Conservation (phyloP, 495 filamentous ascomycete genomes). For the Trichoderma asperelloides region DNA sequence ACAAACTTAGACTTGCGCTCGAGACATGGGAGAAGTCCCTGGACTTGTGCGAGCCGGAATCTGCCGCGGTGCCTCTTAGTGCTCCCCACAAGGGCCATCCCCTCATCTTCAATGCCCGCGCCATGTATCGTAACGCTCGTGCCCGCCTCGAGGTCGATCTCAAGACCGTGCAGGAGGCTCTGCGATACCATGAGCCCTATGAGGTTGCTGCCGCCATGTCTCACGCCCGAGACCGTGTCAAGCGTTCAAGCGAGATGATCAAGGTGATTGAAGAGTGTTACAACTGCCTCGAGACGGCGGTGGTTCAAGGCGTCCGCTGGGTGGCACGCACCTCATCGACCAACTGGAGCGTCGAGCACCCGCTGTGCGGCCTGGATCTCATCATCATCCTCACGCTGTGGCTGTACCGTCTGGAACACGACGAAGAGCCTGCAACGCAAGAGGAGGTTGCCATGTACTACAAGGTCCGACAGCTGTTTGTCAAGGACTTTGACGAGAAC, state of each 20-base stretch:
- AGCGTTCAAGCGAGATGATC: constrained; percentile 94
- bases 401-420: constrained; percentile 98
- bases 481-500: constrained; percentile 72
- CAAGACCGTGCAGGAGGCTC: constrained; percentile 89
- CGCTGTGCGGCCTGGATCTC: constrained; percentile 89
- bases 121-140: constrained; percentile 90
- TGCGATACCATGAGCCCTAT: constrained; percentile 93
- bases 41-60: constrained; percentile 87
- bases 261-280: constrained; percentile 97
- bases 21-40: constrained; percentile 98
- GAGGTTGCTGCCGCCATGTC: constrained; percentile 97
- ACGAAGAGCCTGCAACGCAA: constrained; percentile 86
- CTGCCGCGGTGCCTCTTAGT: constrained; percentile 79
- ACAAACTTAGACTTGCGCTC: constrained; percentile 89
- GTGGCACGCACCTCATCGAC: constrained; percentile 92
- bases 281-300: constrained; percentile 95
- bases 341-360: constrained; percentile 99
- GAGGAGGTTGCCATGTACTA: constrained; percentile 93
- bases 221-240: constrained; percentile 80
- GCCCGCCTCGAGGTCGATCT: constrained; percentile 90
- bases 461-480: constrained; percentile 86
- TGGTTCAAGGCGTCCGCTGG: constrained; percentile 92
- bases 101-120: constrained; percentile 97
- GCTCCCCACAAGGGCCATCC: constrained; percentile 97
- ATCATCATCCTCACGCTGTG: constrained; percentile 98